Percentiles rank a stretch among this genome's conserved stretches.
Evolutionary conservation across 202 grass and related monocot species (phyloP).

Genomic region (Setaria viridis): DNA sequence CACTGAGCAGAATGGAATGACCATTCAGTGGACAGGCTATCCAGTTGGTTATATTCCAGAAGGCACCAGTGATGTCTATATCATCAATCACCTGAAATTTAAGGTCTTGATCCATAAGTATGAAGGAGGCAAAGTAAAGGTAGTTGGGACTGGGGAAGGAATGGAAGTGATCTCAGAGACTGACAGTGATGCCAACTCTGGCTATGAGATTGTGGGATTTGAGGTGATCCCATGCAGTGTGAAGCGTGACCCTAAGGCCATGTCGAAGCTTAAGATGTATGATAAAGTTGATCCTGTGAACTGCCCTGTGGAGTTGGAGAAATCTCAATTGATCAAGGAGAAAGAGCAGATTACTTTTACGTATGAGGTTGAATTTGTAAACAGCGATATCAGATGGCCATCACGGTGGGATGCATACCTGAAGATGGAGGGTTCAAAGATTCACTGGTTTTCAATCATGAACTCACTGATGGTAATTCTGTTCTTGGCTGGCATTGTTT

Average conservation of each 20-base stretch:
- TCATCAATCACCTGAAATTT: conserved; percentile 97
- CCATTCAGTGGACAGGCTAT: conserved; percentile 92
- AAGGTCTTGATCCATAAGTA: conserved; percentile 94
- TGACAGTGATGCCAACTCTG: conserved; percentile 60
- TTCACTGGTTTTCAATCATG: conserved; percentile 99
- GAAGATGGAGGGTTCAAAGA: conserved; percentile 88
- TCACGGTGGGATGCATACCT: conserved; percentile 94
- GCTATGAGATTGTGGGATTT: conserved; percentile 93
- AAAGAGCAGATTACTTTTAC: conserved; percentile 85
- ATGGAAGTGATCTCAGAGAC: conserved; percentile 78
- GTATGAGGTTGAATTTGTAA: conserved; percentile 92
- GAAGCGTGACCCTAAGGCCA: conserved; percentile 67
- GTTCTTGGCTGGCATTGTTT: conserved; percentile 94
- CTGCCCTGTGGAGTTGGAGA: conserved; percentile 79
- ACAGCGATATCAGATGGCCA: conserved; percentile 93
- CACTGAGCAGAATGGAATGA: conserved; percentile 83
- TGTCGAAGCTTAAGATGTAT: conserved; percentile 83
- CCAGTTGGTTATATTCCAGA: conserved; percentile 82
- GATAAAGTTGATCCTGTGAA: conserved; percentile 67
- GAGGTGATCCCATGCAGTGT: conserved; percentile 94
- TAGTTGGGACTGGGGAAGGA: conserved; percentile 86
- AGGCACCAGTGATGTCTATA: conserved; percentile 73
- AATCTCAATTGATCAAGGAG: conserved; percentile 82
- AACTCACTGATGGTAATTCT: conserved; percentile 97
- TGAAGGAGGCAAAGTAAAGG: conserved; percentile 74